phyloP scores from a whole-genome alignment of 306 rosid species.

The Acacia acuminata region DNA sequence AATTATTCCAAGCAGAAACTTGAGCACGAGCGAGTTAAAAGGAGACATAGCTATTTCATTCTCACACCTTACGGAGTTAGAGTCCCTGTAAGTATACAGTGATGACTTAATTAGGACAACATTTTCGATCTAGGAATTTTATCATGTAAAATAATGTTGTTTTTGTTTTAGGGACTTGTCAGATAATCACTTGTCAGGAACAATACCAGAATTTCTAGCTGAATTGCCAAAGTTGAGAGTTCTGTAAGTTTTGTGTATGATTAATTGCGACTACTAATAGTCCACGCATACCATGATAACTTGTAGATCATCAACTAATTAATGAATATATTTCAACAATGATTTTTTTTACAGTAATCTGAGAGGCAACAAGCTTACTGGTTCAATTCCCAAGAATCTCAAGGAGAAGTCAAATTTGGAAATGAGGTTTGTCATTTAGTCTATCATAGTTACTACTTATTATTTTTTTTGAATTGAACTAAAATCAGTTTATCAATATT shows the following conservation, averaged over 20 bases:
- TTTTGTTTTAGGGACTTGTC: constrained; percentile 38
- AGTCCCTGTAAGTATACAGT: constrained; percentile 16
- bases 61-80: neutral
- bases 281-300: neutral
- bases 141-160: neutral
- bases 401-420: too few species aligned
- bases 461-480: neutral
- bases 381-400: too few species aligned
- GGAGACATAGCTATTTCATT: neutral
- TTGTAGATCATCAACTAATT: neutral
- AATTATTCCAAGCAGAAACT: neutral
- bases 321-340: neutral
- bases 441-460: neutral
- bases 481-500: neutral
- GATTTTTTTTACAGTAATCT: constrained; percentile 2
- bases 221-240: neutral
- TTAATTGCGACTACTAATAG: neutral
- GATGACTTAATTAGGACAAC: neutral
- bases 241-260: neutral
- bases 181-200: constrained; percentile 38
- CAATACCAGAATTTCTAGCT: constrained; percentile 36
- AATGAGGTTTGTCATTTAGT: neutral
- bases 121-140: neutral
- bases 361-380: constrained; percentile 9
- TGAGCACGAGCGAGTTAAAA: neutral